phyloP scores from a whole-genome alignment of 805 yeast species.

The Wickerhamiella alocasiicola region DNA sequence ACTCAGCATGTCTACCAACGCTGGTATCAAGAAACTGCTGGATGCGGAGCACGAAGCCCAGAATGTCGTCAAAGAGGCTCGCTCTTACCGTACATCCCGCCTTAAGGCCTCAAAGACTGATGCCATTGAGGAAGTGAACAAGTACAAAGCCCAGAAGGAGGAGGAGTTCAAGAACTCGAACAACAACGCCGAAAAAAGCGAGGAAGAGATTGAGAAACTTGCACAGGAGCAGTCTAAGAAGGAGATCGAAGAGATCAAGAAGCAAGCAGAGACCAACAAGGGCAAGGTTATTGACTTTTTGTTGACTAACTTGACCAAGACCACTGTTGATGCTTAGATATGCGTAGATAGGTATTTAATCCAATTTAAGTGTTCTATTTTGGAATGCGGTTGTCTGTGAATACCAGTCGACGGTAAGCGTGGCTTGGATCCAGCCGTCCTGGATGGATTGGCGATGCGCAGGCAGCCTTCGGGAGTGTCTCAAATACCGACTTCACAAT shows the following conservation, averaged over 20 bases:
- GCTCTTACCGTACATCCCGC: conserved; percentile 66
- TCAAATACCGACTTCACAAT: too few species aligned
- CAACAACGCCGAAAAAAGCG: conserved; percentile 58
- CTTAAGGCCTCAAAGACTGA: conserved; percentile 90
- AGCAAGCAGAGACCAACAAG: conserved; percentile 44
- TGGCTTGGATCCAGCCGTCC: background rate
- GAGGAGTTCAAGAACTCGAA: conserved; percentile 64
- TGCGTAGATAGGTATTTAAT: background rate
- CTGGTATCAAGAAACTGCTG: conserved; percentile 59
- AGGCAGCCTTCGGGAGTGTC: too few species aligned
- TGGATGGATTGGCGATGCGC: background rate
- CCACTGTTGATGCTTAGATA: background rate
- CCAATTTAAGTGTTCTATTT: background rate
- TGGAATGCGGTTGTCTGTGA: too few species aligned
- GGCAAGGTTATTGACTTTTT: conserved; percentile 58
- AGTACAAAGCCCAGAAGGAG: conserved; percentile 76
- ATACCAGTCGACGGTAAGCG: too few species aligned
- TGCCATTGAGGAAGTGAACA: conserved; percentile 79
- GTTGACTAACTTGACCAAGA: conserved; percentile 33
- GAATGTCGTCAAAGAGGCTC: conserved; percentile 82
- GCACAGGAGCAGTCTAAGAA: conserved; percentile 63
- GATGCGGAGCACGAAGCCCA: conserved; percentile 97
- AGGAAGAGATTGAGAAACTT: conserved; percentile 62
- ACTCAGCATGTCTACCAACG: conserved; percentile 27
- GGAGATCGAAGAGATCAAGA: conserved; percentile 59